Evolutionary conservation across 2,329 filamentous ascomycete species (phyloP), one percentile per base, ranked within the genome.

Genomic region (Leptodontidium sp.): DNA sequence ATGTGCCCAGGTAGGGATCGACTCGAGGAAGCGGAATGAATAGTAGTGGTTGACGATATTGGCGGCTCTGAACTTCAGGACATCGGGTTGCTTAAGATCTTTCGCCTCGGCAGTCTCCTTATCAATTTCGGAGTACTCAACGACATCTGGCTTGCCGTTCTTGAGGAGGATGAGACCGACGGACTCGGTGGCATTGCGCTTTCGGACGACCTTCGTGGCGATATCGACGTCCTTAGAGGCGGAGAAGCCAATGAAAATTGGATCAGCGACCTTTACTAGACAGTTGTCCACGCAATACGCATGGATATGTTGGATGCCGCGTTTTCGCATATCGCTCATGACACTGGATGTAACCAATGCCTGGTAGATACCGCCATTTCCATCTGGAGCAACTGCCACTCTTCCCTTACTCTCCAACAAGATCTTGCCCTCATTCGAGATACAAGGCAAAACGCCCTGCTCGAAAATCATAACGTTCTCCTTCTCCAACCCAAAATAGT

Each of bases 11-110:
- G 89, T 84, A 68, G 96, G 94, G 75, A 98, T 97, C 72, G 89
- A 91, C 81, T 97, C 92, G 61, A 99, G 87, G 87, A 98, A 98
- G 74, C 87, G 84, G 85, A 94, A 95, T 58, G 93, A 97, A 85
- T 99, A 99, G 88, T 98, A 99, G 87, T 99, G 96, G 86, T 99
- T 99, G 83, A 99, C 96, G 76, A 99, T 99, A 85, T 99, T 99
- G 78, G 95, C 96, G 68, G 96, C 95, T 71, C 96, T 92, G 90
- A 97, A 98, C 82, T 95, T 97, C 79, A 99, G 90, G 65, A 98
- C 85, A 68, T 88, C 90, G 2, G 88, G 85, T 77, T 97, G 90
- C 81, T 92, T 92, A 65, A 91, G 82, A 79, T 99, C 96, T 79
- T 91, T 88, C 73, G 94, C 95, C 82, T 97, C 93, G 68, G 95